Percentiles rank a stretch among this genome's conserved stretches.
Evolutionary conservation across 2,329 filamentous ascomycete genomes (phyloP).

Genomic region (Venturia effusa): DNA sequence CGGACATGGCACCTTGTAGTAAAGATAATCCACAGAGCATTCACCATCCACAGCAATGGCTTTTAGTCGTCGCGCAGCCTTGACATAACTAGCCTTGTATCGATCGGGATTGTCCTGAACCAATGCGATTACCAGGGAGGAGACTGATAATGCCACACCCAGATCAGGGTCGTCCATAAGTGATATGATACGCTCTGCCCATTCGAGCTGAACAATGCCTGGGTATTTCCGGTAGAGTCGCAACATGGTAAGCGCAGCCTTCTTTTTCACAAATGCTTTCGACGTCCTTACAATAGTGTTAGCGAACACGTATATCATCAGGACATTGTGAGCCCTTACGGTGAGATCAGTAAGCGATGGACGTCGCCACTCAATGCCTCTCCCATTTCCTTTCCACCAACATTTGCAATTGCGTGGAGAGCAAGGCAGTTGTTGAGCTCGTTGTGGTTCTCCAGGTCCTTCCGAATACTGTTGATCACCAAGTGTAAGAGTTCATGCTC

Average conservation of each 20-base stretch:
- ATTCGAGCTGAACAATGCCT: conserved; percentile 87
- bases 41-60: conserved; percentile 85
- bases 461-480: conserved; percentile 96
- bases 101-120: conserved; percentile 90
- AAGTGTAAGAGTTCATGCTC: conserved; percentile 91
- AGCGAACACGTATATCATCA: conserved; percentile 13
- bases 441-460: conserved; percentile 88
- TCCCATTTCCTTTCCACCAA: conserved; percentile 93
- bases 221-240: conserved; percentile 91
- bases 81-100: conserved; percentile 89
- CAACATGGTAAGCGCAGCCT: conserved; percentile 86
- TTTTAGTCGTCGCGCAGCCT: conserved; percentile 82
- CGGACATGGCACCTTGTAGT: conserved; percentile 98
- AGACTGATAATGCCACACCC: conserved; percentile 89
- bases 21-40: conserved; percentile 82
- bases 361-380: conserved; percentile 88
- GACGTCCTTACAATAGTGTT: conserved; percentile 47
- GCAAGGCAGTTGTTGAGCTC: conserved; percentile 96
- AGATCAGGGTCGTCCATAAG: conserved; percentile 95
- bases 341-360: conserved; percentile 85
- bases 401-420: conserved; percentile 94
- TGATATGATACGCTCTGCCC: conserved; percentile 97
- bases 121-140: conserved; percentile 86
- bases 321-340: conserved; percentile 48
- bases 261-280: conserved; percentile 98